Evolutionary conservation across 192 early-diverging fungal species (phyloP).

Genomic region (Coemansia sp.): DNA sequence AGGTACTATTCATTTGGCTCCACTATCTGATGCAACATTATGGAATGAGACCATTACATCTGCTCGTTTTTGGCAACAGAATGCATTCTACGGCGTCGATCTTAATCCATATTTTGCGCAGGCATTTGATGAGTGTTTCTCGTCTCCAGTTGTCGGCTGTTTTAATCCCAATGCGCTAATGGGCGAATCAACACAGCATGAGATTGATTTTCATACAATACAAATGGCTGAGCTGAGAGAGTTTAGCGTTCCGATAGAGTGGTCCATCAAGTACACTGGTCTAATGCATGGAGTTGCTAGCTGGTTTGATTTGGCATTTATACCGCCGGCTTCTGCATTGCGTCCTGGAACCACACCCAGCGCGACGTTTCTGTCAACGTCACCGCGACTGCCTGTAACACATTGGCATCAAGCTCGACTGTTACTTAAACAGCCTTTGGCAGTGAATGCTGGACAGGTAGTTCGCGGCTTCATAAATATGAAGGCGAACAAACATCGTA

Average conservation of each 20-base stretch:
- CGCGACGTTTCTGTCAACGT: constrained; percentile 81
- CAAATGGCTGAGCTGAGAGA: constrained; percentile 75
- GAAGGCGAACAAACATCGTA: constrained; percentile 86
- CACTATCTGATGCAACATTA: constrained; percentile 71
- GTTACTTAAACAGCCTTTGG: constrained; percentile 89
- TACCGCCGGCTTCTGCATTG: constrained; percentile 53
- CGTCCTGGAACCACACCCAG: constrained; percentile 39
- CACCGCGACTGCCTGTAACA: constrained; percentile 81
- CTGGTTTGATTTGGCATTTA: constrained; percentile 94
- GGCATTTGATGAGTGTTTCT: constrained; percentile 79
- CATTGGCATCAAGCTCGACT: constrained; percentile 99
- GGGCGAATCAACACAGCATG: constrained; percentile 57
- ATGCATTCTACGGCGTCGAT: constrained; percentile 90
- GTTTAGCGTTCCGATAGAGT: constrained; percentile 81
- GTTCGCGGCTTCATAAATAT: constrained; percentile 85
- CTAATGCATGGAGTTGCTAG: constrained; percentile 92
- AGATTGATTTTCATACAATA: constrained; percentile 86
- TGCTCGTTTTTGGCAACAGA: constrained; percentile 83
- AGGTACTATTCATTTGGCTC: constrained; percentile 88
- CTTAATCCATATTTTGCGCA: constrained; percentile 78
- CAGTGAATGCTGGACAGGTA: constrained; percentile 86
- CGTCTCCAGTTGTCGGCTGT: constrained; percentile 88
- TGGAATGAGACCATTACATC: constrained; percentile 96
- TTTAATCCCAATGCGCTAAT: constrained; percentile 84
- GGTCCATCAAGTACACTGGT: constrained; percentile 82